Conservation (phyloP, 1,284 basidiomycete species). For the Cryptococcus sp. region DNA sequence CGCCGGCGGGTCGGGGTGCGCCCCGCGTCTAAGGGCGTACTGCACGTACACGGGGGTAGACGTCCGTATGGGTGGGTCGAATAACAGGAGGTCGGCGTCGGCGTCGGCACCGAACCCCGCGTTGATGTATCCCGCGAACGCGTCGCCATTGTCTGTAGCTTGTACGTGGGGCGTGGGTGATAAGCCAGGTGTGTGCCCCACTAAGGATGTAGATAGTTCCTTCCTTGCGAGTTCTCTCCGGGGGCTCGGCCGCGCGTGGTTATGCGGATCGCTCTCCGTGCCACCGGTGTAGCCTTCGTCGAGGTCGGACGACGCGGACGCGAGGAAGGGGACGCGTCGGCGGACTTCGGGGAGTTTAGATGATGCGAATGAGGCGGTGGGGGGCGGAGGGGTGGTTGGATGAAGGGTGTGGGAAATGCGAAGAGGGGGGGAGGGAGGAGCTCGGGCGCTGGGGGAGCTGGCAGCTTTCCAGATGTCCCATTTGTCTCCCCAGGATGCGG, state of each 20-base stretch:
- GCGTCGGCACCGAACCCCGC: constrained; percentile 6
- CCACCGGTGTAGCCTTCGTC: constrained; percentile 37
- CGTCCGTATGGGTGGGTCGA: constrained; percentile 32
- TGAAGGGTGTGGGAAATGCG: not conserved
- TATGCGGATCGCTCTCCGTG: constrained; percentile 7
- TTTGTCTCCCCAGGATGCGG: constrained; percentile 45
- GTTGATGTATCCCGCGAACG: too few relatives aligned
- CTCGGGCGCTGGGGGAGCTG: not conserved
- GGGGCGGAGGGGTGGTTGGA: not conserved
- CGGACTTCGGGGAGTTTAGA: constrained; percentile 13
- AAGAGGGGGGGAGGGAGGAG: not conserved
- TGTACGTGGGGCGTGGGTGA: constrained; percentile 1
- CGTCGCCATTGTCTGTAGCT: too few relatives aligned
- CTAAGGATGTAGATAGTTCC: constrained; percentile 17
- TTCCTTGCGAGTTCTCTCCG: constrained; percentile 9
- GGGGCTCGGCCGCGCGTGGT: constrained; percentile 5
- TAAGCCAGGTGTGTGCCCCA: constrained; percentile 30
- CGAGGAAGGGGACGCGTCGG: constrained; percentile 39
- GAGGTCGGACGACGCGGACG: constrained; percentile 42
- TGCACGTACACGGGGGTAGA: constrained; percentile 31
- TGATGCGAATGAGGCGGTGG: not conserved
- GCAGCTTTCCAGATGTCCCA: constrained; percentile 45
- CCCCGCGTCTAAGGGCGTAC: not conserved
- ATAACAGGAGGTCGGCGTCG: constrained; percentile 19
- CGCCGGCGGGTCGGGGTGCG: constrained; percentile 20